A percentile compares a stretch with the other conserved stretches of the same genome.
These are phyloP conservation scores for Rhytidiadelphus loreus DNA, from an alignment of 225 moss, liverwort and hornwort species.

Conservation along the genomic window DNA sequence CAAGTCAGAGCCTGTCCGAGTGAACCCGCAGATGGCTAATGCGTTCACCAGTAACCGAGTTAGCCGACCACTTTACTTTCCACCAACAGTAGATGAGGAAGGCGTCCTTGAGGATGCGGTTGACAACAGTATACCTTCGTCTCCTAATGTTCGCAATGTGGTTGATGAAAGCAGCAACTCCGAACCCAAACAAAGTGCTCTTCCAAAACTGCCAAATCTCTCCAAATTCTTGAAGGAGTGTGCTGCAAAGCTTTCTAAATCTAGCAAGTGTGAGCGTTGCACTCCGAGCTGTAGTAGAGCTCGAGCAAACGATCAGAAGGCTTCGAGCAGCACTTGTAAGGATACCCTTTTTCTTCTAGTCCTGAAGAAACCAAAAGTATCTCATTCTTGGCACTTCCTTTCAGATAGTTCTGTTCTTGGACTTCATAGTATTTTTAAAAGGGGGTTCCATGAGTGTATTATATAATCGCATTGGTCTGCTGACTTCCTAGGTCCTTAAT, in stretches of 20 bases:
- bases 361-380: conserved; percentile 42
- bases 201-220: conserved; percentile 38
- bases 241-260: conserved; percentile 22
- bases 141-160: background rate
- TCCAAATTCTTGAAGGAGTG: conserved; percentile 23
- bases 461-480: background rate
- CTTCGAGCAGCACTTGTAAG: conserved; percentile 37
- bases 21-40: conserved; percentile 28
- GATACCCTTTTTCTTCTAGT: conserved; percentile 6
- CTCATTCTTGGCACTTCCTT: background rate
- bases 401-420: background rate
- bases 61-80: conserved; percentile 46
- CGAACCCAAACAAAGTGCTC: background rate
- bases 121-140: background rate
- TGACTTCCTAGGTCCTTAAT: background rate
- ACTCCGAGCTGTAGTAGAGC: background rate
- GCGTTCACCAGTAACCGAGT: conserved; percentile 19
- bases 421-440: background rate
- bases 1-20: background rate
- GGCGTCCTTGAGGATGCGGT: background rate
- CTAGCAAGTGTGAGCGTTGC: background rate
- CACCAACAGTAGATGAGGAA: conserved; percentile 8
- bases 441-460: background rate
- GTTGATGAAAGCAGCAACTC: background rate
- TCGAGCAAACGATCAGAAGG: background rate